These are phyloP conservation scores for Lentinula lateritia DNA, from an alignment of 768 basidiomycete genomes.

Conservation along the genomic window DNA sequence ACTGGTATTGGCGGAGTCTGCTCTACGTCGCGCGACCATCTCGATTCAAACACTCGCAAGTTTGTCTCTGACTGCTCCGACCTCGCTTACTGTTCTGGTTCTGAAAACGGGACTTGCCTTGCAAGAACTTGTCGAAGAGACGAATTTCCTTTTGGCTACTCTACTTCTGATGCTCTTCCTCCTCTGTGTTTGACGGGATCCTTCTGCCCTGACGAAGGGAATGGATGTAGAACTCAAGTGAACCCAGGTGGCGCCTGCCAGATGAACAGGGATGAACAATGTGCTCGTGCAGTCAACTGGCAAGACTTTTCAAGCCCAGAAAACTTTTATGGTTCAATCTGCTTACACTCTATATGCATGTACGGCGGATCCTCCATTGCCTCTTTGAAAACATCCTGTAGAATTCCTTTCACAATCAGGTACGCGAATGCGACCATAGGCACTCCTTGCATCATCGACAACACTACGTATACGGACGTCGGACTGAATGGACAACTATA, in stretches of 20 bases:
- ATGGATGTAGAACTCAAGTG: conserved; percentile 41
- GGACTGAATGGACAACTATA: conserved; percentile 33
- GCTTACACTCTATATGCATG: conserved; percentile 55
- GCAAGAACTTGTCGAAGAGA: conserved; percentile 54
- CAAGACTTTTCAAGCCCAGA: conserved; percentile 30
- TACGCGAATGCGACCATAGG: conserved; percentile 51
- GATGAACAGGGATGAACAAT: conserved; percentile 59
- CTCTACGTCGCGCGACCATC: conserved; percentile 40
- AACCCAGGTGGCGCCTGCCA: conserved; percentile 46
- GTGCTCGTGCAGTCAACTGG: conserved; percentile 34
- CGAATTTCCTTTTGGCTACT: conserved; percentile 53
- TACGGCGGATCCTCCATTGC: conserved; percentile 22
- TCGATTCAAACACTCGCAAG: conserved; percentile 50
- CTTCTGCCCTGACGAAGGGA: conserved; percentile 70
- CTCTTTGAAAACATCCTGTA: neutral
- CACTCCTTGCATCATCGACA: conserved; percentile 46
- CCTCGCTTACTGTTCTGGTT: conserved; percentile 47
- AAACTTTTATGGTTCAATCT: conserved; percentile 52
- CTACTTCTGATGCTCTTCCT: conserved; percentile 32
- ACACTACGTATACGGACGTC: conserved; percentile 45
- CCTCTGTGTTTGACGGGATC: conserved; percentile 44
- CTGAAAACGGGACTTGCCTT: conserved; percentile 40
- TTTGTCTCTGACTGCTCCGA: conserved; percentile 59
- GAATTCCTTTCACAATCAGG: conserved; percentile 23
- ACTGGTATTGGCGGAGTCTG: conserved; percentile 19